Evolutionary conservation across 1,139 yeast genomes (phyloP).

Genomic region (Groenewaldozyma auringiensis): DNA sequence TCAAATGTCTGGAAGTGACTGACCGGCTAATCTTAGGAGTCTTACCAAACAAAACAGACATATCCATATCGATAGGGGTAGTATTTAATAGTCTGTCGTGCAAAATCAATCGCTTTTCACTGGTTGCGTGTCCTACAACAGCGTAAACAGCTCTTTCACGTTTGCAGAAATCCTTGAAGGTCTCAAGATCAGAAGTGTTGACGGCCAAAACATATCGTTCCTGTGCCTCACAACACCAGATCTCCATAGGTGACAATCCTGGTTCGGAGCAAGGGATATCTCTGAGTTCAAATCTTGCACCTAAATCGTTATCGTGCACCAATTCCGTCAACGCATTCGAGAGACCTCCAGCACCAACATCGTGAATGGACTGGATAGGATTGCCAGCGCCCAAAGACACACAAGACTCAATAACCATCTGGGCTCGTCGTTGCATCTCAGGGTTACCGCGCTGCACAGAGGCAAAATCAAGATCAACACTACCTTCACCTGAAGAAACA

Average conservation of each 20-base stretch:
- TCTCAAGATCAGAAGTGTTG: conserved; percentile 64
- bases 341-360: conserved; percentile 99
- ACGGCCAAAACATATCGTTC: conserved; percentile 96
- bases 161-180: conserved; percentile 71
- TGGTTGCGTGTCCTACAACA: conserved; percentile 90
- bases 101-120: conserved; percentile 73
- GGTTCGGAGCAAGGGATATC: conserved; percentile 88
- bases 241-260: conserved; percentile 99
- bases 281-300: conserved; percentile 89
- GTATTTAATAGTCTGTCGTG: conserved; percentile 67
- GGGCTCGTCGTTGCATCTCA: conserved; percentile 98
- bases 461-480: conserved; percentile 93
- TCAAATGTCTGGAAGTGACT: conserved; percentile 58
- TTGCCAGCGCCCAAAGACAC: conserved; percentile 69
- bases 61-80: conserved; percentile 91
- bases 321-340: conserved; percentile 96
- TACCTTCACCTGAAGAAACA: conserved; percentile 89
- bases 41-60: conserved; percentile 95
- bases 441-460: conserved; percentile 99
- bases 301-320: conserved; percentile 93
- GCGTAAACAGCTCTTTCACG: conserved; percentile 97
- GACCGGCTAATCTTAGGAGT: conserved; percentile 90
- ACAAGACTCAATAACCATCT: conserved; percentile 94
- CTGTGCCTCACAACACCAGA: conserved; percentile 99
- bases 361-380: conserved; percentile 95